phyloP scores from a whole-genome alignment of 306 rosid species.

The Ormosia emarginata region DNA sequence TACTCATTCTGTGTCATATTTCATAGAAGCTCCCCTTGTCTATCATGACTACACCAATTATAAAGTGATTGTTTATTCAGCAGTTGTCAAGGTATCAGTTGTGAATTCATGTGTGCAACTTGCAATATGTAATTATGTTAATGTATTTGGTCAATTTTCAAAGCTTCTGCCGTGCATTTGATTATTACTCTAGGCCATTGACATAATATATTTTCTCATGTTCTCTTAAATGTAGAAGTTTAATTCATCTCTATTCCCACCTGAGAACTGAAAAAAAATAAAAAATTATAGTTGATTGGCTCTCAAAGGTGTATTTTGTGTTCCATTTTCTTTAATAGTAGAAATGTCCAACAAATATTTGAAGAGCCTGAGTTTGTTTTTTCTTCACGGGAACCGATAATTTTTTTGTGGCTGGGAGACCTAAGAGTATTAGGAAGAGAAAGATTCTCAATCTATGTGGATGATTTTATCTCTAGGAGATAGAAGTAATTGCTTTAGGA shows the following conservation, averaged over 20 bases:
- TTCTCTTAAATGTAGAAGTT: not conserved
- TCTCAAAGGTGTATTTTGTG: not conserved
- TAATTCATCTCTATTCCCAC: not conserved
- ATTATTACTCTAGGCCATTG: not conserved
- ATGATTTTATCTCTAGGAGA: too few species aligned
- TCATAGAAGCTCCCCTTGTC: conserved; percentile 88
- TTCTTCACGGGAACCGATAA: not conserved
- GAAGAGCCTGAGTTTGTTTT: not conserved
- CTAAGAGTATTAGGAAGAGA: not conserved
- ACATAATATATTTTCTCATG: not conserved
- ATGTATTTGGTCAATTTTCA: conserved; percentile 1
- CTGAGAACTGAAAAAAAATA: not conserved
- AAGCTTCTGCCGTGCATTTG: not conserved
- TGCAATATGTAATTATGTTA: not conserved
- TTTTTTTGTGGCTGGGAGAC: not conserved
- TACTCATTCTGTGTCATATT: conserved; percentile 96
- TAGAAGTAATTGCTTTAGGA: too few species aligned
- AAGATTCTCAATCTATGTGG: not conserved
- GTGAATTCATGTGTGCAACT: not conserved
- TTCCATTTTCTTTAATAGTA: not conserved
- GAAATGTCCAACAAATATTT: not conserved
- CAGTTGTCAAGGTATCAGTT: conserved; percentile 94
- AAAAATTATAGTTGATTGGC: not conserved
- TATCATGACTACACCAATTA: conserved; percentile 69
- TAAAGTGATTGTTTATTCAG: conserved; percentile 91